Evolutionary conservation across 768 basidiomycete genomes (phyloP), one percentile per base, ranked within the genome.

Genomic region (Collybia nuda): DNA sequence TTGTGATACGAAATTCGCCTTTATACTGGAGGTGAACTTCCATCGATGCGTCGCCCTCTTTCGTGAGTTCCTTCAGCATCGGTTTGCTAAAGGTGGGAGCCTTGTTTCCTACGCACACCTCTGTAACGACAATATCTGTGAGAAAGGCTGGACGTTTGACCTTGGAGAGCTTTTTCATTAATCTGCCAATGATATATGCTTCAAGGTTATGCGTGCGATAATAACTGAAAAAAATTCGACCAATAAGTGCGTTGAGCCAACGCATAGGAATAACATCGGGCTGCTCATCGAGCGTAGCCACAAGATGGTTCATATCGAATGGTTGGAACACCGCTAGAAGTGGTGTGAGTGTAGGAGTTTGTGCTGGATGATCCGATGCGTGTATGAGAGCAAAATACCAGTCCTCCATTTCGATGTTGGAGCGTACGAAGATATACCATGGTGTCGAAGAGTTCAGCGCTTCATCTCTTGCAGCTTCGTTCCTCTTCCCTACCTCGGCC

Each of bases 231-330:
- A 98, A 98, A 11, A 98, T 62, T 17, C 97, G 86, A 2, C 95
- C 97, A 53, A 98, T 70, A 48, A 98, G 72, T 0, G 93, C 97
- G 62, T 99, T 99, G 42, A 98, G 73, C 97, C 97, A 99, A 3
- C 96, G 87, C 82, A 94, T 93, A 2, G 94, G 95, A 51, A 98
- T 94, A 54, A 94, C 88, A 65, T 99, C 96, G 2, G 97, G 90
- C 63, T 93, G 91, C 57, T 88, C 83, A 70, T 98, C 97, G 53
- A 99, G 76, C 5, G 86, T 90, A 14, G 84, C 72, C 51, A 98
- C 86, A 36, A 98, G 79, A 55, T 79, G 73, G 48, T 81, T 76
- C 93, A 98, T 96, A 65, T 97, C 91, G 8, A 75, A 68, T 5
- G 85, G 73, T 47, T 77, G 72, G 72, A 93, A 98, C 15, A 96